Base-by-base conservation (phyloP, 305 asterid species). In the Vinca major region DNA sequence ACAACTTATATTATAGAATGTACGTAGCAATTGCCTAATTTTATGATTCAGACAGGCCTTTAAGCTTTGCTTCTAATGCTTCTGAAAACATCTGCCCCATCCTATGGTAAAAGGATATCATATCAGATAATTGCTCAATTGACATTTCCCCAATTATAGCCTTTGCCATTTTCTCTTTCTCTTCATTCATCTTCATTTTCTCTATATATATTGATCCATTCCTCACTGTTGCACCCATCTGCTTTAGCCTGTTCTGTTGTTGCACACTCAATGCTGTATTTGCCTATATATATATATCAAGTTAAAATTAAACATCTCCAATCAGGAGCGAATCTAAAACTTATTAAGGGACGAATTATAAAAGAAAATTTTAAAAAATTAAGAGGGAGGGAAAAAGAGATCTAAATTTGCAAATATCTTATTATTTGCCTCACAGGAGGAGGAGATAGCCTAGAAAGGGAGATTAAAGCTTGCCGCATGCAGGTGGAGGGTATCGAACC, bases 191-290 rank as follows among this genome's bases (percentile, higher is more conserved):
- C 77, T 75, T 75, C 82, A 82, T 66, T 65, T 78, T 78, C 39
- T 82, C 66, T 3, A 82, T 61, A 65, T 78, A 80, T 0, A 52
- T 64, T 5, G 78, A 71, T 9, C 83, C 83, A 63, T 82, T 84
- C 65, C 86, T 80, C 49, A 82, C 84, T 19, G 87, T 84, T 70
- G 82, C 86, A 3, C 88, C 86, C 82, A 83, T 79, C 73, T 81
- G 86, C 80, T 79, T 83, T 63, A 83, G 73, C 70, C 86, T 73
- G 36, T 67, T 77, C 62, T 81, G 81, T 63, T 80, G 86, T 37
- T 82, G 87, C 61, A 77, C 17, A 66, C 85, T 82, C 69, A 82
- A 54, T 19, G 86, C 87, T 17, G 84, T 82, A 14, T 87, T 89
- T 12, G 82, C 83, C 96, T 89, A 10, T n/a, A n/a, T n/a, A n/a